Evolutionary conservation across 495 filamentous ascomycete species (phyloP), one percentile per base, ranked within the genome.

Genomic region (Gamarada debralockiae): DNA sequence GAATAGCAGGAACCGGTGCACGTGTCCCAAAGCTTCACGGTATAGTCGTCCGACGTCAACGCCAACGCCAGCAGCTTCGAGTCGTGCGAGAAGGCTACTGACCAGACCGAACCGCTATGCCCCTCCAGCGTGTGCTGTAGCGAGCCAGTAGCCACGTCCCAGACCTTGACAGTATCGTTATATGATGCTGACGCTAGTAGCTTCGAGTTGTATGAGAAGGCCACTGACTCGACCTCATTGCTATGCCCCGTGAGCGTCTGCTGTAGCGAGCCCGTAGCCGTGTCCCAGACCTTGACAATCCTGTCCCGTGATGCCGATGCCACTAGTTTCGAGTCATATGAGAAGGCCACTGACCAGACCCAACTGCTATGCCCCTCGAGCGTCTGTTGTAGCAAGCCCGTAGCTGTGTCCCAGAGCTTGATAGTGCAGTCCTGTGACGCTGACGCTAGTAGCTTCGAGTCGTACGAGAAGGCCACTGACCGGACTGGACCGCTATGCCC

Each of bases 211-310:
- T 65, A 60, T n/a, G 52, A 72, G 50, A 66, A 66, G 13, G 49
- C 60, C 29, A 68, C 38, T 14, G 59, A 56, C 0, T 1, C 27
- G 44, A 68, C 52, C 33, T 0, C 33, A 38, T 41, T 44, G 0
- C 52, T 44, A 62, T 66, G 61, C 37, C 63, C 46, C 36, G 58
- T 29, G 29, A 67, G 57, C 10, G 52, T 52, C 33, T 52, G 37
- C 17, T 52, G 48, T n/a, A 24, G 23, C 57, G 76, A 73, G 48
- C 86, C 90, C 4, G 83, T 89, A 39, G 81, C 81, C 13, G 88
- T 84, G 64, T 96, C 89, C 92, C 92, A 97, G 27, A 97, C 76
- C 14, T 92, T 84, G 55, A 97, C 89, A 8, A 89, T 96, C 60
- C 44, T 37, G 17, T 41, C 38, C 7, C 7, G 7, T 20, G 39